Base-by-base conservation (phyloP, 257 asterid genomes). In the Solanum medicagineum region DNA sequence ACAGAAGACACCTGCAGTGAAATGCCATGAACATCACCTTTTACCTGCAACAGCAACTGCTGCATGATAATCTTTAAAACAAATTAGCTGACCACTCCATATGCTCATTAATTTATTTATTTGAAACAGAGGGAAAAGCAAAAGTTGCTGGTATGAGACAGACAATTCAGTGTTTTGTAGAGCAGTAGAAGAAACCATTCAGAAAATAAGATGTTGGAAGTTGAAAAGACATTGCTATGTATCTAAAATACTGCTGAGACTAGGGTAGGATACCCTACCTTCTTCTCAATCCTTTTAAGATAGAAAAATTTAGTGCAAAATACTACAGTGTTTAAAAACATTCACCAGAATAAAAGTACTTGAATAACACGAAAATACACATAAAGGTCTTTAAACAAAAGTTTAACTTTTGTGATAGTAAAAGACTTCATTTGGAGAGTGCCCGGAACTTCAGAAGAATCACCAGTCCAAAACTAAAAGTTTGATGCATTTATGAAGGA, bases 401-500 rank as follows among this genome's bases (percentile, higher is more conserved):
- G 80, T 59, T 59, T 85, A 90, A 90, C 92, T 89, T 91, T 93
- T 93, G 86, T 83, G 91, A 89, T 91, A 91, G 91, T 91, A 71
- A 91, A 94, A 94, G 93, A 92, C 96, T 90, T 92, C 98, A 90
- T 94, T 92, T 91, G 96, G 94, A 94, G 92, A 90, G 90, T 90
- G 93, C 92, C 92, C 90, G 86, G 93, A 91, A 96, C 98, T 93
- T 96, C 97, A 93, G 98, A 94, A 92, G 99, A 92, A 93, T 92
- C 99, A 93, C 93, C 97, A 93, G 96, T 92, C 98, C 97, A 93
- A 96, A 93, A 91, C 92, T 87, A 94, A 96, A 94, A 90, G 91
- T 90, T 91, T 92, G 97, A 89, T 87, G 95, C 94, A 91, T 88
- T 93, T 91, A 88, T 86, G 95, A 94, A 93, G 98, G 87, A 89